These are phyloP conservation scores for Yamadazyma blattariae DNA, from an alignment of 1,139 yeast genomes.

Conservation along the genomic window DNA sequence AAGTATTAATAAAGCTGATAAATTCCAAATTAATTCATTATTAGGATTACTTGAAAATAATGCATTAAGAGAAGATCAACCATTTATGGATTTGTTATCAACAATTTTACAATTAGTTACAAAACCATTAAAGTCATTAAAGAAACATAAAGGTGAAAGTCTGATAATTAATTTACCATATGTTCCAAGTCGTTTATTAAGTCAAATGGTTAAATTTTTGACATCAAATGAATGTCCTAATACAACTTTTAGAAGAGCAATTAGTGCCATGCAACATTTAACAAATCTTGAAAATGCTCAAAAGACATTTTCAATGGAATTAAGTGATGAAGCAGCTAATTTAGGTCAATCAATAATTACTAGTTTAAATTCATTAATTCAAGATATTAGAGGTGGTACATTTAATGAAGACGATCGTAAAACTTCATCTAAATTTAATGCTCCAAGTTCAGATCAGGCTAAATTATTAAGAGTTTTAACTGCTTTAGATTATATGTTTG, in stretches of 20 bases:
- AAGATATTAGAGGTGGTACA: conserved; percentile 36
- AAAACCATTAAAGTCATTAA: conserved; percentile 59
- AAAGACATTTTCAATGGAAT: conserved; percentile 63
- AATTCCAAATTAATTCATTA: conserved; percentile 71
- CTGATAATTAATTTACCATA: conserved; percentile 41
- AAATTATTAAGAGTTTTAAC: conserved; percentile 80
- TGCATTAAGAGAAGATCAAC: conserved; percentile 66
- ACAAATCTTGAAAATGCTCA: conserved; percentile 61
- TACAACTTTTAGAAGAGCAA: conserved; percentile 79
- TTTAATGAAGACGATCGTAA: conserved; percentile 51
- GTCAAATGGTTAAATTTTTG: conserved; percentile 63
- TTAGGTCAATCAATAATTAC: conserved; percentile 56
- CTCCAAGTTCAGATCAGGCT: conserved; percentile 85
- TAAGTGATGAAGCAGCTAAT: conserved; percentile 62
- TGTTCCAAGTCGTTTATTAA: conserved; percentile 62
- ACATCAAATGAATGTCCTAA: conserved; percentile 87
- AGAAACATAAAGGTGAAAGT: conserved; percentile 21
- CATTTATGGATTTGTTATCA: conserved; percentile 74
- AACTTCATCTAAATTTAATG: conserved; percentile 65
- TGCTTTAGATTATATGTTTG: conserved; percentile 82
- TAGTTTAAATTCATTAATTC: conserved; percentile 54
- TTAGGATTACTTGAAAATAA: conserved; percentile 61
- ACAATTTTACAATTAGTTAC: conserved; percentile 75
- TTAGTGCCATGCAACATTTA: conserved; percentile 79
- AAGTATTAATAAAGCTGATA: conserved; percentile 29